phyloP scores from a whole-genome alignment of 2,329 filamentous ascomycete genomes.

The Fusarium oligoseptatum region DNA sequence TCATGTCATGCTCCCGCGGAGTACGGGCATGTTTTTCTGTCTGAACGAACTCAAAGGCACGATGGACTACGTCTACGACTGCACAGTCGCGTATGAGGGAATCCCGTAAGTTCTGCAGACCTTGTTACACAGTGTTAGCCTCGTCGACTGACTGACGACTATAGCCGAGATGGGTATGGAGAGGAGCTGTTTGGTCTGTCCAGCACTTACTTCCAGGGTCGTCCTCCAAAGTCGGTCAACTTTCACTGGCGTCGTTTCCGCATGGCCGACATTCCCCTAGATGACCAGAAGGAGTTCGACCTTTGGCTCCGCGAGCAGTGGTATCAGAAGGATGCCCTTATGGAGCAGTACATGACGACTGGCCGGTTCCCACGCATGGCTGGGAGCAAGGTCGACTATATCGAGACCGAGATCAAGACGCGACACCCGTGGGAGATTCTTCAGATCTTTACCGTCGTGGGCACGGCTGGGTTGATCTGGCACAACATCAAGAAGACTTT shows the following conservation, averaged over 20 bases:
- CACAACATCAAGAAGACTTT: slow-evolving; percentile 53
- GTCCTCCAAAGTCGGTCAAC: slow-evolving; percentile 93
- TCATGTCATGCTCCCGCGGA: slow-evolving; percentile 82
- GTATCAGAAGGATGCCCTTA: slow-evolving; percentile 90
- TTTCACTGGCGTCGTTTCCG: slow-evolving; percentile 95
- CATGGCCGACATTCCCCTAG: slow-evolving; percentile 83
- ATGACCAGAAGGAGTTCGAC: slow-evolving; percentile 81
- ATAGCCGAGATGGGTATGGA: slow-evolving; percentile 83
- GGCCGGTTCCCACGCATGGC: slow-evolving; percentile 83
- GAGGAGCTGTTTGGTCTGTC: slow-evolving; percentile 90
- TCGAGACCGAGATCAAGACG: slow-evolving; percentile 71
- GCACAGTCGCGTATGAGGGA: slow-evolving; percentile 95
- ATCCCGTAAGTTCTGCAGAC: slow-evolving; percentile 78
- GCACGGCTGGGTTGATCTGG: slow-evolving; percentile 58
- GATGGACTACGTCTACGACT: slow-evolving; percentile 89
- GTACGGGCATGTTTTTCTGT: slow-evolving; percentile 85
- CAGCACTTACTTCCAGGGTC: slow-evolving; percentile 89
- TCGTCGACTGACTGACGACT: slow-evolving; percentile 24
- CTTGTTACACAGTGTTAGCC: slow-evolving; percentile 16
- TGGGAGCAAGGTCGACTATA: slow-evolving; percentile 59
- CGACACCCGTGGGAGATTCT: slow-evolving; percentile 67
- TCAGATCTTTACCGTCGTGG: slow-evolving; percentile 66
- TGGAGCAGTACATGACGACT: slow-evolving; percentile 84
- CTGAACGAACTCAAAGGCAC: slow-evolving; percentile 80
- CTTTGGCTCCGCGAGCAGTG: slow-evolving; percentile 87